A percentile compares a stretch with the other conserved stretches of the same genome.
phyloP scores from a whole-genome alignment of 2,329 filamentous ascomycete species.

The Cryphonectria nitschkei region DNA sequence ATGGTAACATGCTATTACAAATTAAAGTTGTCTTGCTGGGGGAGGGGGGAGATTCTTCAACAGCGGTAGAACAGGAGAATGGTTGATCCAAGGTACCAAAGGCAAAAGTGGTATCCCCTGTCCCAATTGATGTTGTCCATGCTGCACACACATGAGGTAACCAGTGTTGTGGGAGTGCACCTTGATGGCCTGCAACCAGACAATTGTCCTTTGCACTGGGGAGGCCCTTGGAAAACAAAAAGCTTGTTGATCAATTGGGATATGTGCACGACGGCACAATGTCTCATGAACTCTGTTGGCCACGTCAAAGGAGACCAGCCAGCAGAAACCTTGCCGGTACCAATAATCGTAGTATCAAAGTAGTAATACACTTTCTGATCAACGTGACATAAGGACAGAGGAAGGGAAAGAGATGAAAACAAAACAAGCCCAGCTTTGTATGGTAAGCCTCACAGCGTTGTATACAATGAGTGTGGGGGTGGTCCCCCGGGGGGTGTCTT shows the following conservation, averaged over 20 bases:
- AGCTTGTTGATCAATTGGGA: background rate
- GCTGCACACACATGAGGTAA: background rate
- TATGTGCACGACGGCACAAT: background rate
- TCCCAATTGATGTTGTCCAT: background rate
- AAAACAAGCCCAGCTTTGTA: conserved; percentile 18
- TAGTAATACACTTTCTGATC: background rate
- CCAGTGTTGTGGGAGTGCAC: background rate
- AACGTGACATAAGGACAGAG: background rate
- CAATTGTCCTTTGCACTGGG: background rate
- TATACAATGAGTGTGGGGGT: conserved; percentile 10
- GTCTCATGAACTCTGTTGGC: background rate
- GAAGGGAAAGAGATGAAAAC: no score
- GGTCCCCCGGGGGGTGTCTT: background rate
- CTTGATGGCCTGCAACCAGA: background rate
- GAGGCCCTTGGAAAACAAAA: background rate
- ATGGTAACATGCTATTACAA: background rate
- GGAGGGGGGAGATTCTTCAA: background rate
- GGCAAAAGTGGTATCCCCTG: background rate
- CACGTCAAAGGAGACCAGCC: background rate
- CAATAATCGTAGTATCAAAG: background rate
- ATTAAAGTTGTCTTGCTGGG: background rate
- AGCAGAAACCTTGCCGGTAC: background rate
- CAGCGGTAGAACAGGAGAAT: background rate
- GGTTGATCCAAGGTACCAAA: background rate
- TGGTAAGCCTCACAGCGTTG: background rate